Conservation (phyloP, 2,329 filamentous ascomycete genomes). For the Stagonosporopsis cucurbitacearum region DNA sequence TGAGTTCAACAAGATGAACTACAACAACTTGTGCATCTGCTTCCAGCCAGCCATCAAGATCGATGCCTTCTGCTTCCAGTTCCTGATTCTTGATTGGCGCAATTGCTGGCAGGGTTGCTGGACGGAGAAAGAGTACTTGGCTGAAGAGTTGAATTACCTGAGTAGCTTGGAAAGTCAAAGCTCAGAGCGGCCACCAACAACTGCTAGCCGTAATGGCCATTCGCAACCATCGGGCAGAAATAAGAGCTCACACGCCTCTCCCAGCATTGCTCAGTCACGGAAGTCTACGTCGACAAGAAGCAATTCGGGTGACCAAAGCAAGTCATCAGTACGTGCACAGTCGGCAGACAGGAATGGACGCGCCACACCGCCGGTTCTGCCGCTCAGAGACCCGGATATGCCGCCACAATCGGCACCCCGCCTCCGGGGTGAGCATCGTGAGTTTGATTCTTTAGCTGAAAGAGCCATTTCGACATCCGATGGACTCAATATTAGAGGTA, state of each 20-base stretch:
- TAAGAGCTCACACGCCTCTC: constrained; percentile 36
- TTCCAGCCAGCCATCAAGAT: constrained; percentile 98
- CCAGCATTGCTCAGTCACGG: constrained; percentile 31
- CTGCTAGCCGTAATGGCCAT: constrained; percentile 36
- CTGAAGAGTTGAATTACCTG: constrained; percentile 43
- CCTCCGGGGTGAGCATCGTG: constrained; percentile 27
- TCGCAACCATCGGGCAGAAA: constrained; percentile 31
- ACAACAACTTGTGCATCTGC: constrained; percentile 92
- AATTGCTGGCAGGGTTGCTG: constrained; percentile 97
- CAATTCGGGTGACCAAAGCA: constrained; percentile 40
- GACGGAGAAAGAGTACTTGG: constrained; percentile 76
- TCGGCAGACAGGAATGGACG: constrained; percentile 45
- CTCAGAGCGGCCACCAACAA: constrained; percentile 21
- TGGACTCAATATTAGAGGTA: constrained; percentile 28
- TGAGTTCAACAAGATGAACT: constrained; percentile 98
- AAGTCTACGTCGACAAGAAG: constrained; percentile 39
- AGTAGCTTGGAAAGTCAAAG: constrained; percentile 28
- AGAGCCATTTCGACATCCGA: constrained; percentile 40
- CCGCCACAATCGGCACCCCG: constrained; percentile 23
- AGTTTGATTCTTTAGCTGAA: constrained; percentile 40
- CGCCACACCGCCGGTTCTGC: constrained; percentile 39
- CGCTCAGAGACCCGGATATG: constrained; percentile 15
- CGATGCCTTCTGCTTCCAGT: constrained; percentile 93
- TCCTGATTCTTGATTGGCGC: constrained; percentile 92
- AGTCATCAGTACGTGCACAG: constrained; percentile 35